phyloP scores from a whole-genome alignment of 768 basidiomycete genomes.

The Pilatotrama ljubarskyi region DNA sequence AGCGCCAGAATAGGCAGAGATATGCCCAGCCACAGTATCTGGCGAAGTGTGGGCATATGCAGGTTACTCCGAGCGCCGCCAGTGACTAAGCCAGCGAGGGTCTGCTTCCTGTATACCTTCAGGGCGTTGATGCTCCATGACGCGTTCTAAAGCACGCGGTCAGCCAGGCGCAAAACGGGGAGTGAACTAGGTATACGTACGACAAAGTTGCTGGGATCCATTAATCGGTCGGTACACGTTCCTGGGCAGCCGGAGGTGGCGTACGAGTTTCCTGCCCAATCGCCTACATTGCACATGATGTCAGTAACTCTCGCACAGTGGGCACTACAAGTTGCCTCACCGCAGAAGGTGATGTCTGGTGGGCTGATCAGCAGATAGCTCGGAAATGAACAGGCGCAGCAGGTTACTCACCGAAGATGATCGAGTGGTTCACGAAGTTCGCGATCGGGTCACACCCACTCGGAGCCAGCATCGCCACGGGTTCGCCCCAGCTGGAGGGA shows the following conservation, averaged over 20 bases:
- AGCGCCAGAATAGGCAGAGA: conserved; percentile 4
- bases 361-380: conserved; percentile 20
- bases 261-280: conserved; percentile 86
- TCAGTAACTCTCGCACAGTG: conserved; percentile 20
- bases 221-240: conserved; percentile 61
- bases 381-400: neutral
- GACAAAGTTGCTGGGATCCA: conserved; percentile 71
- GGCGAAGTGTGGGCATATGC: neutral
- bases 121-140: conserved; percentile 79
- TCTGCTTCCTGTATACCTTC: conserved; percentile 69
- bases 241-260: conserved; percentile 74
- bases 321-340: conserved; percentile 35
- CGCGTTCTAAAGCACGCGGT: conserved; percentile 56
- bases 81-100: conserved; percentile 39
- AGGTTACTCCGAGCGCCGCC: conserved; percentile 12
- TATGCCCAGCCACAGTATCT: conserved; percentile 8
- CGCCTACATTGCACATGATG: conserved; percentile 43
- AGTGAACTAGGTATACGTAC: conserved; percentile 40
- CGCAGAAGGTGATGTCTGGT: conserved; percentile 81
- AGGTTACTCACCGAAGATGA: conserved; percentile 64
- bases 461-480: conserved; percentile 60
- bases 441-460: conserved; percentile 54
- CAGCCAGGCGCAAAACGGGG: neutral
- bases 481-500: conserved; percentile 67
- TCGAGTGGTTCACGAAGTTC: conserved; percentile 69